Conservation (phyloP, 1,139 yeast species). For the Candida dubliniensis region DNA sequence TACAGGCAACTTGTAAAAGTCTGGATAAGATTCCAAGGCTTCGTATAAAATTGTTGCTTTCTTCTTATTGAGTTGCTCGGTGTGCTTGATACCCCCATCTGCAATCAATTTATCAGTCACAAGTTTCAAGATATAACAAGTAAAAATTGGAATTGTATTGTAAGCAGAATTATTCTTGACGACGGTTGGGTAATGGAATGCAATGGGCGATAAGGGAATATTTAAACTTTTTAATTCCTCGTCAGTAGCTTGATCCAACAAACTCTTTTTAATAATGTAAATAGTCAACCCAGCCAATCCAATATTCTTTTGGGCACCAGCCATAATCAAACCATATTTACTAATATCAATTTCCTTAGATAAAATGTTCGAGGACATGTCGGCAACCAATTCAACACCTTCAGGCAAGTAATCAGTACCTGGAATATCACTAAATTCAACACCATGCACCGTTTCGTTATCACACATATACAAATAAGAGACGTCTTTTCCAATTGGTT, state of each 20-base stretch:
- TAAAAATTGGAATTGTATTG: slow-evolving; percentile 92
- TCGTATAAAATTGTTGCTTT: slow-evolving; percentile 66
- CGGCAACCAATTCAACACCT: slow-evolving; percentile 81
- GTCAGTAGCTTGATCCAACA: slow-evolving; percentile 68
- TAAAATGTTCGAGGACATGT: slow-evolving; percentile 89
- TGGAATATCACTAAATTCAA: slow-evolving; percentile 68
- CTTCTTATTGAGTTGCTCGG: slow-evolving; percentile 54
- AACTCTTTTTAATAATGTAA: slow-evolving; percentile 79
- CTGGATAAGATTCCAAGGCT: slow-evolving; percentile 65
- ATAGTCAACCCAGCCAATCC: slow-evolving; percentile 95
- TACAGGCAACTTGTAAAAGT: slow-evolving; percentile 67
- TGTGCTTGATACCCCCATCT: slow-evolving; percentile 57
- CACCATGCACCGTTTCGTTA: slow-evolving; percentile 95
- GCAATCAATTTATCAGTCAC: slow-evolving; percentile 63
- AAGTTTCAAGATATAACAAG: slow-evolving; percentile 79
- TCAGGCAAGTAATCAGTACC: slow-evolving; percentile 55
- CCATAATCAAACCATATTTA: slow-evolving; percentile 80
- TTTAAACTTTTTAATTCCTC: slow-evolving; percentile 57
- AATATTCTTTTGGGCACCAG: slow-evolving; percentile 98
- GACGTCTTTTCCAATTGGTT: slow-evolving; percentile 50
- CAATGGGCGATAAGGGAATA: slow-evolving; percentile 82
- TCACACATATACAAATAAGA: slow-evolving; percentile 91
- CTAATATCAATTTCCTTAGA: slow-evolving; percentile 79
- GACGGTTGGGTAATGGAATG: slow-evolving; percentile 82
- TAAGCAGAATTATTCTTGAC: slow-evolving; percentile 89